Percentiles rank a stretch among this genome's conserved stretches.
These are phyloP conservation scores for Globisporangium spiculum DNA, from an alignment of 352 stramenopile genomes.

Conservation along the genomic window DNA sequence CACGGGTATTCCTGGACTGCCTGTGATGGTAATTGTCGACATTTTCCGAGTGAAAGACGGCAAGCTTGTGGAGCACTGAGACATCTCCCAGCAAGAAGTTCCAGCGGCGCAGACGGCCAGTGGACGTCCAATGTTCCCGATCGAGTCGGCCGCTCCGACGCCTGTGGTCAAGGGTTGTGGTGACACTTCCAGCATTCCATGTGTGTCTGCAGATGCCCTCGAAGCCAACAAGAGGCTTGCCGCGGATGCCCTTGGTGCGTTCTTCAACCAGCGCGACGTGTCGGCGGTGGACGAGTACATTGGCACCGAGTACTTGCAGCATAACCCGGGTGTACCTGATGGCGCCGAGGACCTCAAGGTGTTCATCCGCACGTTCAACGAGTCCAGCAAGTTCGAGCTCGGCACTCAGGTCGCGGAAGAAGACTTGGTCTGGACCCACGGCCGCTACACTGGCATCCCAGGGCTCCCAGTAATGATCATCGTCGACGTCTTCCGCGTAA, in stretches of 20 bases:
- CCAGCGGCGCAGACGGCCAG: not conserved
- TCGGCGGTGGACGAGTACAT: not conserved
- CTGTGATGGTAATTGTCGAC: not conserved
- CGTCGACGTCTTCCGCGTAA: not conserved
- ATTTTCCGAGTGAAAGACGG: not conserved
- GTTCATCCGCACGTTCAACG: not conserved
- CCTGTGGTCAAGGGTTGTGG: no score
- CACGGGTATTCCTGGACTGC: not conserved
- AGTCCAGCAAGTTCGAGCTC: not conserved
- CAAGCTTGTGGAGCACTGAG: not conserved
- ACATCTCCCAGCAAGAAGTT: not conserved
- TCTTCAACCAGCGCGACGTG: not conserved
- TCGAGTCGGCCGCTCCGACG: no score
- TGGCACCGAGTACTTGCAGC: not conserved
- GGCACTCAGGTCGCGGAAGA: not conserved
- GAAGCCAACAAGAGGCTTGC: not conserved
- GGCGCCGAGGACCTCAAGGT: not conserved
- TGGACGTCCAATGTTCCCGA: not conserved
- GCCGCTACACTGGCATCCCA: not conserved
- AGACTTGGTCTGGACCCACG: not conserved
- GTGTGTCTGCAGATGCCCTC: no score
- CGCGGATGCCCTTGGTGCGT: not conserved
- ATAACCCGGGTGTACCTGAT: not conserved
- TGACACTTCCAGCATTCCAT: no score
- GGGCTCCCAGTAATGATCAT: not conserved